phyloP scores from a whole-genome alignment of 2,329 filamentous ascomycete species.

The Xylariaceae sp. region DNA sequence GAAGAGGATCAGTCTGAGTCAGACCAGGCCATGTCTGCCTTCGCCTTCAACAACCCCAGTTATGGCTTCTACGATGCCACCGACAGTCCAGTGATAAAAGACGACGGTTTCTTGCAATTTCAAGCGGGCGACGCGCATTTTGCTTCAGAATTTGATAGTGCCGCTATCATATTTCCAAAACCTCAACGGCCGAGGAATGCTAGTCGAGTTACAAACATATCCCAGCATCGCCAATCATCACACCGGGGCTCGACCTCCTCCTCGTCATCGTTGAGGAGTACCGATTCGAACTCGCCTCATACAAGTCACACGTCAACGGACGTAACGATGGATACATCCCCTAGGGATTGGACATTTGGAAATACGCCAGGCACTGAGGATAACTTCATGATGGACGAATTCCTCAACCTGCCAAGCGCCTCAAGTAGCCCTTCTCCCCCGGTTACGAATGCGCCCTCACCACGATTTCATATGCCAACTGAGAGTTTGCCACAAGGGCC shows the following conservation, averaged over 20 bases:
- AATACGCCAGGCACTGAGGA: slow-evolving; percentile 27
- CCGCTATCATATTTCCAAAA: background rate
- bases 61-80: slow-evolving; percentile 48
- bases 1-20: slow-evolving; percentile 42
- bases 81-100: slow-evolving; percentile 37
- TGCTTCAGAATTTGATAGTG: slow-evolving; percentile 3
- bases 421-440: slow-evolving; percentile 61
- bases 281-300: slow-evolving; percentile 37
- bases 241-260: slow-evolving; percentile 44
- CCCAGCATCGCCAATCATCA: slow-evolving; percentile 30
- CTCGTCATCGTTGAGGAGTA: slow-evolving; percentile 37
- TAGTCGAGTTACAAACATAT: background rate
- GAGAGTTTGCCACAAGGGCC: slow-evolving; percentile 30
- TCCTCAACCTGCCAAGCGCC: slow-evolving; percentile 65
- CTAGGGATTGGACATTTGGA: slow-evolving; percentile 29
- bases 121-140: slow-evolving; percentile 2
- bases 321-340: slow-evolving; percentile 35
- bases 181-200: background rate
- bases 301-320: slow-evolving; percentile 40
- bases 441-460: slow-evolving; percentile 27
- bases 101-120: slow-evolving; percentile 41
- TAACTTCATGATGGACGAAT: slow-evolving; percentile 41
- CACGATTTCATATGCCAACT: slow-evolving; percentile 21
- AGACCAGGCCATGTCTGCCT: slow-evolving; percentile 44
- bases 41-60: slow-evolving; percentile 43